These are phyloP conservation scores for Xerocomellus amylosporus DNA, from an alignment of 768 basidiomycete genomes.

Conservation along the genomic window DNA sequence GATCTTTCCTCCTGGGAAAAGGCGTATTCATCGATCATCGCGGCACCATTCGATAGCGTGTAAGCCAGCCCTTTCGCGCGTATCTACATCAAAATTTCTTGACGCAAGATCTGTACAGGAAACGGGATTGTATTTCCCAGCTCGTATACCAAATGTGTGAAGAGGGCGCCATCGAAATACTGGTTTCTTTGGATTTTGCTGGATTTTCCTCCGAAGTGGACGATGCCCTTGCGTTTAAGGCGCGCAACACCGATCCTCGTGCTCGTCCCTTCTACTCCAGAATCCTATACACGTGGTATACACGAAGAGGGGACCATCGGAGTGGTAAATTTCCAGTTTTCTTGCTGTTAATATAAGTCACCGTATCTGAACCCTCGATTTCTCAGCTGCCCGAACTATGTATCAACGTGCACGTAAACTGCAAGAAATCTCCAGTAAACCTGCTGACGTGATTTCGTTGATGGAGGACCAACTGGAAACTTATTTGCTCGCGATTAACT, in stretches of 20 bases:
- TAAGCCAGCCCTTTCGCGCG: slow-evolving; percentile 42
- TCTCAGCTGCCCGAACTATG: slow-evolving; percentile 84
- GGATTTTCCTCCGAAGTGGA: slow-evolving; percentile 87
- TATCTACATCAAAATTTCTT: slow-evolving; percentile 8
- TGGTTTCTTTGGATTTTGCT: slow-evolving; percentile 81
- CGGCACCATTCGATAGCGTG: slow-evolving; percentile 74
- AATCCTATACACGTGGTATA: slow-evolving; percentile 94
- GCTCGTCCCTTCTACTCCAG: slow-evolving; percentile 81
- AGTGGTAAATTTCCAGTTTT: slow-evolving; percentile 60
- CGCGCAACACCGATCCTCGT: slow-evolving; percentile 89
- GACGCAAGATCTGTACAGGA: slow-evolving; percentile 44
- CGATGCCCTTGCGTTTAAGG: slow-evolving; percentile 84
- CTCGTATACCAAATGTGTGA: slow-evolving; percentile 94
- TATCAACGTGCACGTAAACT: slow-evolving; percentile 87
- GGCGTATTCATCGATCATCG: slow-evolving; percentile 78
- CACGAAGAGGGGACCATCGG: slow-evolving; percentile 82
- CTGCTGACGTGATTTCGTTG: slow-evolving; percentile 39
- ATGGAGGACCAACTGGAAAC: slow-evolving; percentile 76
- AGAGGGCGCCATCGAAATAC: slow-evolving; percentile 70
- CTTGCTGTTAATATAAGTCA: slow-evolving; percentile 7
- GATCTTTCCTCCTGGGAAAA: slow-evolving; percentile 78
- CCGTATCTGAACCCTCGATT: slow-evolving; percentile 26
- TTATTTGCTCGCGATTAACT: slow-evolving; percentile 84
- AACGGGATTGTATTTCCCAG: slow-evolving; percentile 76
- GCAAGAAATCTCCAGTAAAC: slow-evolving; percentile 39